Evolutionary conservation across 176 grass and related monocot genomes (phyloP), one percentile per base, ranked within the genome.

Genomic region (Oryza officinalis): DNA sequence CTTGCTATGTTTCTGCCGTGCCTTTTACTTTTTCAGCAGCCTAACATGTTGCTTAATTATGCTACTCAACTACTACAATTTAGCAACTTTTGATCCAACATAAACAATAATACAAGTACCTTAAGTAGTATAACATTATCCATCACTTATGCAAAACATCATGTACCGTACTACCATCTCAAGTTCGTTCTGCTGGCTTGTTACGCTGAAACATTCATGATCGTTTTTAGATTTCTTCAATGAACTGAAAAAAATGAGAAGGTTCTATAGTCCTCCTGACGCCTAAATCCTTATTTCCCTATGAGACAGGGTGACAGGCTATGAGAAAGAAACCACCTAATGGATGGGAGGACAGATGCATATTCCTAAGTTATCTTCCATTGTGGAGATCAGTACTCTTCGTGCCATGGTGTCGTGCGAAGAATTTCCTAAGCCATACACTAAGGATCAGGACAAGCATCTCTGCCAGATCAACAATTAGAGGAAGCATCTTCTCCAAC

Each of bases 351-450:
- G 32, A 59, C 52, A 27, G 61, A 72, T 60, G 28, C 37, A 27
- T 17, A 31, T 23, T 52, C 32, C 57, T 25, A 45, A 82, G 37
- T 30, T 63, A 63, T 61, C 30, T 82, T 33, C 69, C 80, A 46
- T 82, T 9, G 45, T 82, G 80, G 80, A 82, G 52, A 35, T 6
- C 33, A 35, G 33, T 6, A 35, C 33, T 35, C 5, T 35, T 5
- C 5, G 46, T 49, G 13, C 13, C 46, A 49, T 49, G 46, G 13
- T 15, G 46, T 49, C 0, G 0, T 4, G 13, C 46, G 46, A 49
- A 49, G 46, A 49, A 49, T 9, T 49, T 49, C 4, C 13, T 3
- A 49, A 49, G 46, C 46, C 10, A 13, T 12, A 15, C 4, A 49
- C 1, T 49, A 49, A 49, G 13, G 14, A 49, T 49, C 13, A 6